Evolutionary conservation across 208 protist genomes (phyloP), one percentile per base, ranked within the genome.

Genomic region (Leishmania martiniquensis): DNA sequence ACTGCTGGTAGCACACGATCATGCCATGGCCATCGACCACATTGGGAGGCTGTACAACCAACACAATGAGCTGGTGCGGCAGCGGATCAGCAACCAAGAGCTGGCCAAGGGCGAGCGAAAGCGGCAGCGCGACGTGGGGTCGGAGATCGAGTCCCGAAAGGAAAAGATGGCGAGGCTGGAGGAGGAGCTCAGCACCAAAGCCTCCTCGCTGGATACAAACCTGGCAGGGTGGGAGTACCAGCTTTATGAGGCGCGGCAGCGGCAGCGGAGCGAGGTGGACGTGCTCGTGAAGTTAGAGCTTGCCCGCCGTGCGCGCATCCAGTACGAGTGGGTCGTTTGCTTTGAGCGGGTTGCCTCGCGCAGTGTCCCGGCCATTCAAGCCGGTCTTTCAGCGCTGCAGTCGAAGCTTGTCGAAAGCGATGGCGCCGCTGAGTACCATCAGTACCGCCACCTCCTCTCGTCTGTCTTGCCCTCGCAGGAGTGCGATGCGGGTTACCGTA

Each of bases 211-310:
- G 34, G 91, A 95, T 77, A 87, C 83, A 1, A 85, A 91, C 37
- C 69, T 97, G 32, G 93, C 93, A 3, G 83, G 82, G 37, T 95
- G 91, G 90, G 91, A 97, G 77, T 94, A 97, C 57, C 85, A 89
- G 60, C 83, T 97, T 15, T 88, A 90, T 66, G 88, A 90, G 54
- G 89, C 93, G 22, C 70, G 78, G 39, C 87, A 91, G 59, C 60
- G 82, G 29, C 78, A 89, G 55, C 78, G 91, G 2, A 85, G 76
- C 13, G 83, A 83, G 54, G 37, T 87, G 60, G 89, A 87, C 32
- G 54, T 95, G 49, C 80, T 97, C 32, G 13, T 90, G 0, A 65
- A 81, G 37, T 49, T 77, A 29, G 91, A 97, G 84, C 51, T 77
- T 37, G 76, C 82, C 4, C 78, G 74, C 9, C 89, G 93, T 5